Base-by-base conservation (phyloP, 352 stramenopile species). In the Phytophthora europaea region DNA sequence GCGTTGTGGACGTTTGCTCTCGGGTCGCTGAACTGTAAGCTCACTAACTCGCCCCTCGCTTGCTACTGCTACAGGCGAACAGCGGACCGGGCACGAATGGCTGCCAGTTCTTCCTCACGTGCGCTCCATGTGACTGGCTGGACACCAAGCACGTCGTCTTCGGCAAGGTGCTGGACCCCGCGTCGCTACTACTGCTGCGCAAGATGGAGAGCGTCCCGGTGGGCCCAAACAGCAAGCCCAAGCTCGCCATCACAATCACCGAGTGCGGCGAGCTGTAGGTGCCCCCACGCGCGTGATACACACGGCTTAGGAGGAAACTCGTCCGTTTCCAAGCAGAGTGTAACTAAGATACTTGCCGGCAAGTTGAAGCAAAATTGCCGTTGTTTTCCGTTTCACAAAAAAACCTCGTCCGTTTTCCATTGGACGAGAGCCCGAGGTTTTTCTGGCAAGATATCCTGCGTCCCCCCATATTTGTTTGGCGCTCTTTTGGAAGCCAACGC, bases 71-170 rank as follows among this genome's bases (percentile, higher is more conserved):
- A 34, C 67, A 91, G 90, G 97, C 97, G 22, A 99, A 99, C 80
- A 98, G 89, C 47, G 97, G 97, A 7, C 84, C 94, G 0, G 94
- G 98, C 71, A 97, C 93, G 28, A 99, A 99, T 68, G 92, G 93
- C 43, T 98, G 92, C 75, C 94, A 98, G 73, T 99, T 99, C 76
- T 99, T 99, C 81, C 88, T 99, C 67, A 99, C 95, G 31, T 98
- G 90, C 67, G 93, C 90, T 43, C 92, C 96, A 52, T 96, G 93
- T 65, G 94, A 98, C 70, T 99, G 95, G 95, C 82, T 99, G 47
- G 97, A 99, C 85, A 92, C 91, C 63, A 99, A 98, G 85, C 97
- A 99, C 80, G 87, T 97, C n/a, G 97, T 99, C 13, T 99, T 99
- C 85, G 97, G 97, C 22, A 98, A 98, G 66, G 83, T 98, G 61